Conservation (phyloP, 83 land plant species). For the Thuja plicata region DNA sequence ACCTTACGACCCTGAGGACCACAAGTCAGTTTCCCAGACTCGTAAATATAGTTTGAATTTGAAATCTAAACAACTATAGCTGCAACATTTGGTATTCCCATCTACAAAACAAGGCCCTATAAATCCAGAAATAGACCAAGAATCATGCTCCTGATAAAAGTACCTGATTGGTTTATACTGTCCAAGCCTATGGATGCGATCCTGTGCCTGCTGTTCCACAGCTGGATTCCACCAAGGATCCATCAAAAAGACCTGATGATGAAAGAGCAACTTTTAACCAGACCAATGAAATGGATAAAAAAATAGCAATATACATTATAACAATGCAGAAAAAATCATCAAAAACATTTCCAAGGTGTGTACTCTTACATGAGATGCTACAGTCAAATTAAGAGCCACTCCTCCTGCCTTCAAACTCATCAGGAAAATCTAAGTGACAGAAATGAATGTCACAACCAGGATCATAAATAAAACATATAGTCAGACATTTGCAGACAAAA, state of each 20-base stretch:
- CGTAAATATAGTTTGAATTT: background rate
- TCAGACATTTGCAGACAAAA: background rate
- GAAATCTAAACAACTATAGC: background rate
- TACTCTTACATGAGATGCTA: constrained; percentile 78
- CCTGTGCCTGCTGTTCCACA: constrained; percentile 94
- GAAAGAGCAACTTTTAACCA: background rate
- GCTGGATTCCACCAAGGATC: constrained; percentile 99
- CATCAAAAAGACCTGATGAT: constrained; percentile 85
- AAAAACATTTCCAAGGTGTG: background rate
- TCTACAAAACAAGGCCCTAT: background rate
- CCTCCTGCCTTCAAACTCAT: constrained; percentile 99
- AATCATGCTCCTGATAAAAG: background rate
- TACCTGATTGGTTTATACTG: constrained; percentile 95
- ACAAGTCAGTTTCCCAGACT: background rate
- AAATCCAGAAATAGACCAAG: background rate
- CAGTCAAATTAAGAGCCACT: constrained; percentile 95
- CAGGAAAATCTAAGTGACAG: constrained; percentile 36
- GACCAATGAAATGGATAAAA: background rate
- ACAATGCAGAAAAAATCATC: too few relatives aligned
- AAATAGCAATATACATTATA: background rate
- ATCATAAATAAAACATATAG: background rate
- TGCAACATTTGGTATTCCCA: background rate
- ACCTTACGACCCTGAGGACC: constrained; percentile 63
- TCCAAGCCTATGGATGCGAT: constrained; percentile 89
- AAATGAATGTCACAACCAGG: background rate